Evolutionary conservation across 1,139 yeast species (phyloP).

Genomic region (Blastobotrys capitulatus): DNA sequence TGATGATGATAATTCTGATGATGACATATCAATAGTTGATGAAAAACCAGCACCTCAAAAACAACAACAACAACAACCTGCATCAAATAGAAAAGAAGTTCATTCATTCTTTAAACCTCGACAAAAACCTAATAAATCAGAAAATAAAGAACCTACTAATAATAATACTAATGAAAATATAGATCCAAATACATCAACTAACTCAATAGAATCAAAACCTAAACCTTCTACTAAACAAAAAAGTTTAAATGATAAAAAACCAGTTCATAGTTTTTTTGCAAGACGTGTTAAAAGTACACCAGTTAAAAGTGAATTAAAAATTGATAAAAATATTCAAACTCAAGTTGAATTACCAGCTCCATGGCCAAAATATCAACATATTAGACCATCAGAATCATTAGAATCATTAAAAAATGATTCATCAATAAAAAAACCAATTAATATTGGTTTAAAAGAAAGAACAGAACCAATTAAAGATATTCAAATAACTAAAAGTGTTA

Average conservation of each 20-base stretch:
- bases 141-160: not conserved
- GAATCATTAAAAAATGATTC: no score
- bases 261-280: conserved; percentile 24
- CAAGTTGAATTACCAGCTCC: conserved; percentile 10
- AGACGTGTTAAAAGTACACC: conserved; percentile 10
- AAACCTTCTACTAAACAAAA: not conserved
- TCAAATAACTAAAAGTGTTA: not conserved
- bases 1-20: conserved; percentile 7
- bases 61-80: no score
- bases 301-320: conserved; percentile 1
- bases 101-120: conserved; percentile 13
- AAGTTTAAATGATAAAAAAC: not conserved
- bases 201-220: no score
- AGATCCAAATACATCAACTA: not conserved
- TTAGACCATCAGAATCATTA: no score
- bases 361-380: conserved; percentile 17
- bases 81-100: no score
- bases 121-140: no score
- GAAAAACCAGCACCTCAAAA: no score
- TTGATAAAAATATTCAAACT: not conserved
- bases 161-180: not conserved
- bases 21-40: conserved; percentile 1
- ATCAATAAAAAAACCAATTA: conserved; percentile 4
- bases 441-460: not conserved
- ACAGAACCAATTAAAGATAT: not conserved